Evolutionary conservation across 1,284 basidiomycete genomes (phyloP).

Genomic region (Trichosporon ovoides): DNA sequence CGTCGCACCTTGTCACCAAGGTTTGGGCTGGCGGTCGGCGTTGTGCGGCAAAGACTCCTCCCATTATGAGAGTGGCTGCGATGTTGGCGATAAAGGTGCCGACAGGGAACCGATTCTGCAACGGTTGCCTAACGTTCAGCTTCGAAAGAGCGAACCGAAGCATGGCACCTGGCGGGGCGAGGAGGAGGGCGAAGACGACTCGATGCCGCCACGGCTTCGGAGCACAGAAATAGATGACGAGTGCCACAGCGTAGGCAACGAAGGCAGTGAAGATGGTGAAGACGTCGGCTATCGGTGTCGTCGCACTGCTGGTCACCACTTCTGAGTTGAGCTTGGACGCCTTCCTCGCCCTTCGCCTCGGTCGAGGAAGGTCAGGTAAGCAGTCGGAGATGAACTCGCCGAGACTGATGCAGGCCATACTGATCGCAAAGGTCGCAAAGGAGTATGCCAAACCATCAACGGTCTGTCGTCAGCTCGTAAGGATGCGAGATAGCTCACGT

Average conservation of each 20-base stretch:
- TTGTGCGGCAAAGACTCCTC: constrained; percentile 66
- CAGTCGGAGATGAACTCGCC: constrained; percentile 33
- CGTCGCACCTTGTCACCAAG: constrained; percentile 57
- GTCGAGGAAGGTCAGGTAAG: constrained; percentile 59
- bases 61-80: constrained; percentile 69
- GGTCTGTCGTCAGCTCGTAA: constrained; percentile 56
- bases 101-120: constrained; percentile 60
- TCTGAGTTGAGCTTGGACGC: constrained; percentile 26
- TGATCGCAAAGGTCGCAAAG: constrained; percentile 67
- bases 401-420: constrained; percentile 51
- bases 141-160: constrained; percentile 73
- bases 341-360: constrained; percentile 51
- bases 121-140: constrained; percentile 61
- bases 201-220: constrained; percentile 66
- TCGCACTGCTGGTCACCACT: neutral
- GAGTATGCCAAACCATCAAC: constrained; percentile 79
- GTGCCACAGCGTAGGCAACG: constrained; percentile 52
- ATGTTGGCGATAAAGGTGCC: constrained; percentile 86
- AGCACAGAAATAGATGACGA: constrained; percentile 71
- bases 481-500: constrained; percentile 55
- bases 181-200: constrained; percentile 80
- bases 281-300: constrained; percentile 33
- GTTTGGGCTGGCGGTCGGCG: constrained; percentile 47
- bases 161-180: constrained; percentile 83
- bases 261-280: constrained; percentile 42